phyloP scores from a whole-genome alignment of 345 rosid genomes.

The Nasturtium officinale region DNA sequence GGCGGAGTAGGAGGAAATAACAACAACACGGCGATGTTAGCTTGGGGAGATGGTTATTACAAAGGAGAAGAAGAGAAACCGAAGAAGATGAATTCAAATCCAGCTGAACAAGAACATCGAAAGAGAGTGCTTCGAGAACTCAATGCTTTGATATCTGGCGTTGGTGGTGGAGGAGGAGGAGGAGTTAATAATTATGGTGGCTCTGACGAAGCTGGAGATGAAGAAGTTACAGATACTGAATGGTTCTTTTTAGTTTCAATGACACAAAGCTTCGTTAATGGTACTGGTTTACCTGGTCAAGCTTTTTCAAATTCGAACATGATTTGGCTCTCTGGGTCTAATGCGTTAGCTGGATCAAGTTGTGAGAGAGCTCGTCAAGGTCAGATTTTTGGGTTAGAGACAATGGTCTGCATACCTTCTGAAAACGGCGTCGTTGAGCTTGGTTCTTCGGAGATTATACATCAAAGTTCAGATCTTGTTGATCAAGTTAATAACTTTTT shows the following conservation, averaged over 20 bases:
- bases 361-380: constrained; percentile 83
- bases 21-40: constrained; percentile 48
- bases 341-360: constrained; percentile 55
- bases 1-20: constrained; percentile 40
- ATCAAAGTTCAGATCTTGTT: constrained; percentile 73
- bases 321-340: constrained; percentile 71
- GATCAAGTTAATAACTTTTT: constrained; percentile 68
- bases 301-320: constrained; percentile 57
- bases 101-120: constrained; percentile 78
- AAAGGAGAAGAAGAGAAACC: constrained; percentile 78
- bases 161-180: constrained; percentile 31
- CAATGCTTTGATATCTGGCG: constrained; percentile 75
- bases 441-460: constrained; percentile 77
- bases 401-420: constrained; percentile 79
- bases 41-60: constrained; percentile 96
- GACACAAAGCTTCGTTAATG: constrained; percentile 77
- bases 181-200: constrained; percentile 39
- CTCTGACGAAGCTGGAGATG: constrained; percentile 64
- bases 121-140: constrained; percentile 77
- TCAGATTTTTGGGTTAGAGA: constrained; percentile 71
- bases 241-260: constrained; percentile 94
- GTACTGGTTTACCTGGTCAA: constrained; percentile 77
- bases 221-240: constrained; percentile 91
- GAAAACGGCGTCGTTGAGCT: constrained; percentile 85
- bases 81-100: constrained; percentile 38